These are phyloP conservation scores for Boletus eberwhitei DNA, from an alignment of 768 basidiomycete genomes.

Conservation along the genomic window DNA sequence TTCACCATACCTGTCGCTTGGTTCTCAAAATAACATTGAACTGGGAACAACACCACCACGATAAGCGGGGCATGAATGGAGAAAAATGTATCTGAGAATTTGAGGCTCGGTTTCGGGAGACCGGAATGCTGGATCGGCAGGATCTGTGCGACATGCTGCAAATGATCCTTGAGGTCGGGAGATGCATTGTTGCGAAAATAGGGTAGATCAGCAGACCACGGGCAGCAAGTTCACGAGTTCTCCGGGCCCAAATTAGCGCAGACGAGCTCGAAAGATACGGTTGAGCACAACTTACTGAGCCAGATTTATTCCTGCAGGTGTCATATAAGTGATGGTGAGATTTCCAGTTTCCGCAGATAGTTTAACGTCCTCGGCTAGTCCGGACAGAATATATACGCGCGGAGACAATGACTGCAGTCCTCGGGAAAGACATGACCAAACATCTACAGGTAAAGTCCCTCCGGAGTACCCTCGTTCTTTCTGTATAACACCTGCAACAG, in stretches of 20 bases:
- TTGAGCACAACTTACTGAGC: background rate
- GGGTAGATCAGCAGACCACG: background rate
- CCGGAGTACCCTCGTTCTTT: constrained; percentile 96
- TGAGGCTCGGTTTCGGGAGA: background rate
- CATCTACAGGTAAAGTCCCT: constrained; percentile 75
- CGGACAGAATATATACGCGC: background rate
- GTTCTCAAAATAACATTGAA: background rate
- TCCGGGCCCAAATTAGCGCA: background rate
- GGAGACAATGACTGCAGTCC: background rate
- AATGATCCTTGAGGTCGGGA: background rate
- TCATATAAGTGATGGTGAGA: background rate
- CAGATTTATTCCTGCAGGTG: background rate
- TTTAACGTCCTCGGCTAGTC: background rate
- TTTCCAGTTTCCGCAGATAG: background rate
- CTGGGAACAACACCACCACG: background rate
- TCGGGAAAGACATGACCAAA: constrained; percentile 6
- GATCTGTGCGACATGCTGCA: too few species aligned
- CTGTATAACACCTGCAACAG: constrained; percentile 71
- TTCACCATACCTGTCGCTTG: background rate
- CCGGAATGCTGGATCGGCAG: background rate
- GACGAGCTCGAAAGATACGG: background rate
- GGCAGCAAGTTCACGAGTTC: background rate
- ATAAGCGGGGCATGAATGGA: background rate
- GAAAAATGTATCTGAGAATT: background rate
- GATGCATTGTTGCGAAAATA: background rate